These are phyloP conservation scores for Candida sonorensis DNA, from an alignment of 805 yeast genomes.

Conservation along the genomic window DNA sequence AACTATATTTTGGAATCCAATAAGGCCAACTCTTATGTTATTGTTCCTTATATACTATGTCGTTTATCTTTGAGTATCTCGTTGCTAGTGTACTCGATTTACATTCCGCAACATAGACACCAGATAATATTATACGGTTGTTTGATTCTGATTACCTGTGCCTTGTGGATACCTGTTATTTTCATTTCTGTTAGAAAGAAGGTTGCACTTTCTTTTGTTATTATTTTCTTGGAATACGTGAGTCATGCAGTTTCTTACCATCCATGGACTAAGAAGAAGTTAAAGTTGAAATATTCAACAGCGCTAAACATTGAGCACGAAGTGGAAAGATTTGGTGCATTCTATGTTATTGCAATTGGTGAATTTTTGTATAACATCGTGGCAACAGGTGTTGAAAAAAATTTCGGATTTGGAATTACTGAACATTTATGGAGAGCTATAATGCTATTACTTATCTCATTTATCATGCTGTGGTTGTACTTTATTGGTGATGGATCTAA, in stretches of 20 bases:
- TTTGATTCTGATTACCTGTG: conserved; percentile 28
- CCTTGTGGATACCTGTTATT: conserved; percentile 47
- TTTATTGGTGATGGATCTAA: conserved; percentile 44
- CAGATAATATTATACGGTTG: conserved; percentile 39
- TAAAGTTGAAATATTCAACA: conserved; percentile 42
- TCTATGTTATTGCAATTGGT: conserved; percentile 59
- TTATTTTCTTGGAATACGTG: conserved; percentile 35
- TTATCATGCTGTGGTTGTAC: conserved; percentile 45
- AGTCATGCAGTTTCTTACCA: conserved; percentile 34
- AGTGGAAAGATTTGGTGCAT: conserved; percentile 52
- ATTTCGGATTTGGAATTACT: conserved; percentile 38
- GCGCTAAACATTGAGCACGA: conserved; percentile 64
- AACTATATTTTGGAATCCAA: conserved; percentile 25
- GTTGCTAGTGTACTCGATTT: conserved; percentile 35
- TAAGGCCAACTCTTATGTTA: conserved; percentile 34
- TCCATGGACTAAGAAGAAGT: conserved; percentile 37
- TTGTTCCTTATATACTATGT: conserved; percentile 43
- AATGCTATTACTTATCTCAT: conserved; percentile 41
- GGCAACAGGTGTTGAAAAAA: conserved; percentile 33
- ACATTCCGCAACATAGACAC: conserved; percentile 40
- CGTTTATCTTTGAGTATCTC: conserved; percentile 32
- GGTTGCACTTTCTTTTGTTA: conserved; percentile 36
- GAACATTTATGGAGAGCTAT: conserved; percentile 41
- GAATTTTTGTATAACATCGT: conserved; percentile 52
- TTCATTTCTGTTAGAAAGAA: conserved; percentile 39